Evolutionary conservation across 164 flowering plant genomes (phyloP).

Genomic region (Berberis thunbergii): DNA sequence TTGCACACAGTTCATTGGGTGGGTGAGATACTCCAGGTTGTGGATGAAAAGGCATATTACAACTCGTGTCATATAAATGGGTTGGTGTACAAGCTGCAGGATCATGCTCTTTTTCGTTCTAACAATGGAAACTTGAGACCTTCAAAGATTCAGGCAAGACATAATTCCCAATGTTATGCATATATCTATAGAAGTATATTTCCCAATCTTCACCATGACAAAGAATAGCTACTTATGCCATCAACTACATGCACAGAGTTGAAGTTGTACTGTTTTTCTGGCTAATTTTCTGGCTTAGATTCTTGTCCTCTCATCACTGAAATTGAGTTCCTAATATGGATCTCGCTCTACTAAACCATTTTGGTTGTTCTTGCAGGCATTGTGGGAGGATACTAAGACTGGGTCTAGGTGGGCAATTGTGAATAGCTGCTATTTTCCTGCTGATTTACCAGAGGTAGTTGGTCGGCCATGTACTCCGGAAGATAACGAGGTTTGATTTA

Average conservation of each 20-base stretch:
- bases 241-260: conserved; percentile 1
- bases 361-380: conserved; percentile 37
- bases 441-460: conserved; percentile 66
- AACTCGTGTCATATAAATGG: conserved; percentile 58
- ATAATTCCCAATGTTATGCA: background rate
- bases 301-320: background rate
- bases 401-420: conserved; percentile 53
- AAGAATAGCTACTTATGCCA: background rate
- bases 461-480: conserved; percentile 53
- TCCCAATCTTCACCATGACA: background rate
- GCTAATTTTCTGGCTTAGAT: background rate
- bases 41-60: conserved; percentile 51
- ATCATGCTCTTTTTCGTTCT: conserved; percentile 56
- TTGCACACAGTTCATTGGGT: conserved; percentile 53
- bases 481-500: conserved; percentile 46
- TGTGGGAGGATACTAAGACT: conserved; percentile 74
- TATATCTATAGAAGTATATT: background rate
- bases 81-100: conserved; percentile 47
- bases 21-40: conserved; percentile 38
- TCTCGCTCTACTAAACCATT: background rate
- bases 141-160: conserved; percentile 64
- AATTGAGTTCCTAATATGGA: background rate
- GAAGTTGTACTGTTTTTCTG: background rate
- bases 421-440: conserved; percentile 53
- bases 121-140: conserved; percentile 38